These are phyloP conservation scores for Diplodia seriata DNA, from an alignment of 2,329 filamentous ascomycete species.

Conservation along the genomic window DNA sequence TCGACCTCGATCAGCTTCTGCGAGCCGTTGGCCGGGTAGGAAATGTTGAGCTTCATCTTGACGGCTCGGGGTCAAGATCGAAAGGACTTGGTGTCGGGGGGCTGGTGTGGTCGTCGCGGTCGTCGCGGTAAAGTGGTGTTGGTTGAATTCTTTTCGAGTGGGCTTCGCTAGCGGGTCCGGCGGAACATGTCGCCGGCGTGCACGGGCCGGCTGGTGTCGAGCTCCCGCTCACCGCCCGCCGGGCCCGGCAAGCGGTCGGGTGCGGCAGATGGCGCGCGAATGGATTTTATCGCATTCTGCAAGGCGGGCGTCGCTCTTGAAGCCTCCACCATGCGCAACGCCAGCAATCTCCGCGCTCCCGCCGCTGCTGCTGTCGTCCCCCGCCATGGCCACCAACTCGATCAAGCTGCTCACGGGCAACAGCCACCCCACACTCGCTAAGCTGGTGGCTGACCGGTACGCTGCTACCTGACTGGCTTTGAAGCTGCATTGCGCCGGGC, in stretches of 20 bases:
- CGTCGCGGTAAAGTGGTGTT: conserved; percentile 26
- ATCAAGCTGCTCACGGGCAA: conserved; percentile 79
- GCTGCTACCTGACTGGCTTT: conserved; percentile 23
- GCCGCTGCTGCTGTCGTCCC: conserved; percentile 24
- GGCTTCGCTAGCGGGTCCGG: conserved; percentile 31
- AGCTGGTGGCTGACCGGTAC: conserved; percentile 71
- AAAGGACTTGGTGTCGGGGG: conserved; percentile 28
- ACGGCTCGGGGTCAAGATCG: conserved; percentile 32
- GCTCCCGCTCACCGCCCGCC: conserved; percentile 16
- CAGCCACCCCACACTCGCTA: conserved; percentile 75
- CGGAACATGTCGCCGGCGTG: conserved; percentile 17
- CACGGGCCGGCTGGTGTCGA: neutral
- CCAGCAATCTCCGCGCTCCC: conserved; percentile 24
- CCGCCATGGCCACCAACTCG: conserved; percentile 71
- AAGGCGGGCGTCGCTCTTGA: conserved; percentile 15
- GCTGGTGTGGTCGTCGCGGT: conserved; percentile 31
- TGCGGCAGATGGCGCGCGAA: conserved; percentile 20
- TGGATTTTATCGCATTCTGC: conserved; percentile 29
- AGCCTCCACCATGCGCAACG: conserved; percentile 29
- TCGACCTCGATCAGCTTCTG: conserved; percentile 99
- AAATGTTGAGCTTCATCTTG: conserved; percentile 79
- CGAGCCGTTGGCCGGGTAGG: conserved; percentile 98
- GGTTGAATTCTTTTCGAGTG: conserved; percentile 29
- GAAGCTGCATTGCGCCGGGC: conserved; percentile 21
- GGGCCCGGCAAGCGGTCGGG: conserved; percentile 9